Conservation (phyloP, 2,329 filamentous ascomycete species). For the Penicillium psychrosexuale region DNA sequence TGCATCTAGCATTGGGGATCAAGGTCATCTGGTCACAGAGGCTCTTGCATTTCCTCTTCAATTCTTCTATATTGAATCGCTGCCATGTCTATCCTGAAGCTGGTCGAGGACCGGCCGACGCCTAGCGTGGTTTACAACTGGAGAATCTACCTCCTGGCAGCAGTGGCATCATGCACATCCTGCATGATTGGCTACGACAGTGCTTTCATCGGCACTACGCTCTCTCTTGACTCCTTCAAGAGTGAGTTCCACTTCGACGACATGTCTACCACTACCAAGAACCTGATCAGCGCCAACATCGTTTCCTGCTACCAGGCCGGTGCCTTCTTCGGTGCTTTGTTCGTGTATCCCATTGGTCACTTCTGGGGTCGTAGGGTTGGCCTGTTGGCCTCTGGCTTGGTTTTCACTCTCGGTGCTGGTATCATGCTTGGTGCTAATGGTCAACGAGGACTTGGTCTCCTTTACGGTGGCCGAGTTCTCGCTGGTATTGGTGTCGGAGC, state of each 20-base stretch:
- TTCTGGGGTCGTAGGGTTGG: conserved; percentile 65
- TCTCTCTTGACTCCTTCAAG: conserved; percentile 67
- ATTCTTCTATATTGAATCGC: not conserved
- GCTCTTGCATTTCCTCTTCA: not conserved
- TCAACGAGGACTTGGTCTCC: conserved; percentile 59
- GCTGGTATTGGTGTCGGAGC: conserved; percentile 58
- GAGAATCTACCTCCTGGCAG: conserved; percentile 55
- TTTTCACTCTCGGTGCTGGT: conserved; percentile 70
- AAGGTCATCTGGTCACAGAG: not conserved
- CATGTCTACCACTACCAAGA: conserved; percentile 38
- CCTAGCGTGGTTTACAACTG: conserved; percentile 60
- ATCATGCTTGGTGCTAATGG: conserved; percentile 67
- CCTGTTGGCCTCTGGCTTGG: conserved; percentile 56
- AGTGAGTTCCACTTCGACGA: conserved; percentile 63
- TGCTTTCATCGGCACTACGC: conserved; percentile 75
- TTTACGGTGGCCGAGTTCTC: conserved; percentile 57
- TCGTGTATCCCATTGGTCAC: conserved; percentile 64
- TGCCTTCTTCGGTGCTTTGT: conserved; percentile 75
- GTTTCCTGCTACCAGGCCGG: conserved; percentile 80
- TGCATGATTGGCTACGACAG: conserved; percentile 65
- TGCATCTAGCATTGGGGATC: conserved; percentile 9
- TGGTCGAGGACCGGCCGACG: conserved; percentile 51
- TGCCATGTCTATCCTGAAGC: conserved; percentile 40
- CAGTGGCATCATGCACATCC: conserved; percentile 55
- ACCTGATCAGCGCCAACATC: conserved; percentile 68